phyloP scores from a whole-genome alignment of 768 basidiomycete genomes.

The Panaeolus cyanescens region DNA sequence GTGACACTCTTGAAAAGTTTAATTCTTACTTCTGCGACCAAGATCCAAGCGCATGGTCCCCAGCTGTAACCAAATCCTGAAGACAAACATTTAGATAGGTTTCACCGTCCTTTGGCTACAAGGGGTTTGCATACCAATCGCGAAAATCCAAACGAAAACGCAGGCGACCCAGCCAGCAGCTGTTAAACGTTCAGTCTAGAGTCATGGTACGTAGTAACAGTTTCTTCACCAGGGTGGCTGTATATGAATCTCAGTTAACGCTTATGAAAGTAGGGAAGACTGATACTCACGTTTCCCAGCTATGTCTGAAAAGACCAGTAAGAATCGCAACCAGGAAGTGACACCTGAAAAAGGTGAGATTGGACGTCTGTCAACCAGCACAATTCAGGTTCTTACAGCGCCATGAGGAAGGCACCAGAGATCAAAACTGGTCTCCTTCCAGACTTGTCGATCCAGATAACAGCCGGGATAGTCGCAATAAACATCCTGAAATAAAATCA shows the following conservation, averaged over 20 bases:
- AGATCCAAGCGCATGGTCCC: slow-evolving; percentile 79
- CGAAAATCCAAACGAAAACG: slow-evolving; percentile 73
- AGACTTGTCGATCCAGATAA: slow-evolving; percentile 77
- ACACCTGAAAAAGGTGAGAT: slow-evolving; percentile 38
- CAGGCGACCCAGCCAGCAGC: slow-evolving; percentile 77
- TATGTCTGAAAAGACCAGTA: slow-evolving; percentile 55
- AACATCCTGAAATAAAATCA: slow-evolving; percentile 53
- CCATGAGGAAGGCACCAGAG: slow-evolving; percentile 78
- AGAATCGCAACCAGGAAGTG: slow-evolving; percentile 73
- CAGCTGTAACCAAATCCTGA: slow-evolving; percentile 73
- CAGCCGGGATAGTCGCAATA: slow-evolving; percentile 77
- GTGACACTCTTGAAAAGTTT: background rate
- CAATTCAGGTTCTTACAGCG: slow-evolving; percentile 37
- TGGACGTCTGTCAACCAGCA: background rate
- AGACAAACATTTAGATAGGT: background rate
- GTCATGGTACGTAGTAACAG: background rate
- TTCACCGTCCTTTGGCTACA: background rate
- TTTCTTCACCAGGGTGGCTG: slow-evolving; percentile 33
- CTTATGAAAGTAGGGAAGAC: background rate
- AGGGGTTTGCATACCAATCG: slow-evolving; percentile 48
- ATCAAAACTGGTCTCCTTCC: slow-evolving; percentile 75
- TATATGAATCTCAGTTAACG: slow-evolving; percentile 1
- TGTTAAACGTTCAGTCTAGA: slow-evolving; percentile 11
- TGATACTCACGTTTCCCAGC: slow-evolving; percentile 49
- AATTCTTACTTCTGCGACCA: slow-evolving; percentile 59